Base-by-base conservation (phyloP, 169 alveolate species). In the Plasmodium adleri region DNA sequence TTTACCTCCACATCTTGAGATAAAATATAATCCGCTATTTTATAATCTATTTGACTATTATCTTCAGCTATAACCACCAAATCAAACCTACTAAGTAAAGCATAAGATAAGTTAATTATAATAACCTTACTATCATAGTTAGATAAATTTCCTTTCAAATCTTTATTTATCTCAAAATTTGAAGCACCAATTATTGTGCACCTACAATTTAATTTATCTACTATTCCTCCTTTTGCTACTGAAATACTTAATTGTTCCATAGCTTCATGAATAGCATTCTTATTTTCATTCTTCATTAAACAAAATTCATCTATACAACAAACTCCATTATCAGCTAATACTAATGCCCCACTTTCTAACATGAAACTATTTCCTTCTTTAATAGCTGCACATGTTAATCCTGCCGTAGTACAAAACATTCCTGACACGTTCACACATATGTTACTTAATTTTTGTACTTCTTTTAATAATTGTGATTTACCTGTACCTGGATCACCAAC, bases 401-500 rank as follows among this genome's bases (percentile, higher is more conserved):
- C 99, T 6, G 98, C 98, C 3, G 97, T 94, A 20, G 98, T 94
- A 24, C 98, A 93, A 56, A 97, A 97, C 39, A 96, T 94, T 3
- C 99, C 98, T 54, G 96, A 92, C 7, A 95, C 94, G 50, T 92
- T 72, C 39, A 88, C 92, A 17, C 94, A 89, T 54, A 93, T 88
- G 24, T 71, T 62, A 17, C 96, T 86, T 1, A 96, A 74, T 64
- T 92, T 92, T 13, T 89, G 76, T 9, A 98, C 98, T 52, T 94
- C 94, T 63, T 88, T 90, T 47, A 98, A 92, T 49, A 98, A 86
- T 59, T 95, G 96, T 24, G 99, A 96, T 92, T 98, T 98, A 43
- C 99, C 99, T 1, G 99, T 97, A 6, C 99, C 99, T 5, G 99
- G 99, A 67, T 97, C 98, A 0, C 99, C 99, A 45, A 98, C 95